phyloP scores from a whole-genome alignment of 345 rosid species.

The Populus davidiana region DNA sequence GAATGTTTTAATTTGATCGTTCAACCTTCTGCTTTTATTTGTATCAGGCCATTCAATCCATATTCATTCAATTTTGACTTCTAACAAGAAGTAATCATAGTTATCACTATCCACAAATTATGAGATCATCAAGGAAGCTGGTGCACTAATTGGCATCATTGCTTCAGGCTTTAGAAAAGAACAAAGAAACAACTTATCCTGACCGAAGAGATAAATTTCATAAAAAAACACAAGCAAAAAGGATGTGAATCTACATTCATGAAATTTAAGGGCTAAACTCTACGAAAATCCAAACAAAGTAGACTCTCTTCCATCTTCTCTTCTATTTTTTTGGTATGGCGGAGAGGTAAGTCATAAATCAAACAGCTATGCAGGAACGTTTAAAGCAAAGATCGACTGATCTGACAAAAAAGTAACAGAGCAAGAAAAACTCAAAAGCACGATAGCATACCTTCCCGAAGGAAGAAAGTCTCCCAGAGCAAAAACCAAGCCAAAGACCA shows the following conservation, averaged over 20 bases:
- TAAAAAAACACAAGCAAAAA: no score
- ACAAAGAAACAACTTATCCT: background rate
- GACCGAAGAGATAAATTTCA: no score
- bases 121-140: no score
- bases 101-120: no score
- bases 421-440: slow-evolving; percentile 16
- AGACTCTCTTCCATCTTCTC: background rate
- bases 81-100: no score
- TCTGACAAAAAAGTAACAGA: background rate
- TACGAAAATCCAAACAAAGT: no score
- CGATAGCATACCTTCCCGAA: slow-evolving; percentile 57
- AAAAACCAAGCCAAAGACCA: slow-evolving; percentile 87
- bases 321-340: background rate
- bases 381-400: background rate
- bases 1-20: background rate
- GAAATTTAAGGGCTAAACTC: no score
- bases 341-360: background rate
- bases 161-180: background rate
- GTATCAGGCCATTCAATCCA: background rate
- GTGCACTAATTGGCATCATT: no score
- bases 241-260: no score
- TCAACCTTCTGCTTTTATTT: background rate
- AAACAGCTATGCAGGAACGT: background rate
- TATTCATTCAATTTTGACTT: background rate
- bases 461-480: slow-evolving; percentile 97